Evolutionary conservation across 768 basidiomycete genomes (phyloP).

Genomic region (Favolaschia claudopus): DNA sequence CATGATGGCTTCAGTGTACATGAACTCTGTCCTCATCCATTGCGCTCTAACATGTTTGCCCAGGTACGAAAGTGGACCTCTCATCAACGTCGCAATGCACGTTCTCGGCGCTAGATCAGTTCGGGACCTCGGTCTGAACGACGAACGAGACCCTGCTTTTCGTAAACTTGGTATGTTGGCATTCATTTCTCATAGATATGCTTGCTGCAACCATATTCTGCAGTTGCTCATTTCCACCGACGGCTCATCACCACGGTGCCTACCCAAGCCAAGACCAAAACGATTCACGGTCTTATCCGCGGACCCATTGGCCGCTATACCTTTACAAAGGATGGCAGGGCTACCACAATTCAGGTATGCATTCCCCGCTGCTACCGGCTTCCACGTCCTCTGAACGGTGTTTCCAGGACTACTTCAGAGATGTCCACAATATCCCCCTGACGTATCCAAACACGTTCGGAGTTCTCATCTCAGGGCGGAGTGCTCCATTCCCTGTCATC

Average conservation of each 20-base stretch:
- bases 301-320: conserved; percentile 43
- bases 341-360: conserved; percentile 49
- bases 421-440: conserved; percentile 42
- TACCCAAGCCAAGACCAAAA: conserved; percentile 36
- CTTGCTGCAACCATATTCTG: conserved; percentile 40
- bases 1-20: conserved; percentile 54
- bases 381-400: neutral
- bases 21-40: neutral
- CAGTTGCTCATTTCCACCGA: conserved; percentile 47
- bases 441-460: conserved; percentile 47
- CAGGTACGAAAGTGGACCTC: conserved; percentile 40
- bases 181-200: no score
- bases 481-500: conserved; percentile 37
- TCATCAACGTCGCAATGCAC: conserved; percentile 42
- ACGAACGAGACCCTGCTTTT: conserved; percentile 30
- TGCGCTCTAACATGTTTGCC: neutral
- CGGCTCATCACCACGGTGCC: conserved; percentile 41
- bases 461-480: conserved; percentile 39
- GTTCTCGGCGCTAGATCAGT: conserved; percentile 34
- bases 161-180: no score
- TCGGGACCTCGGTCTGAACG: conserved; percentile 36
- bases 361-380: no score
- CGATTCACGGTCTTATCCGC: conserved; percentile 44
- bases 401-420: conserved; percentile 49
- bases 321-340: conserved; percentile 48